A percentile compares a stretch with the other conserved stretches of the same genome.
Evolutionary conservation across 805 yeast genomes (phyloP).

Genomic region (Kodamaea sagamina): DNA sequence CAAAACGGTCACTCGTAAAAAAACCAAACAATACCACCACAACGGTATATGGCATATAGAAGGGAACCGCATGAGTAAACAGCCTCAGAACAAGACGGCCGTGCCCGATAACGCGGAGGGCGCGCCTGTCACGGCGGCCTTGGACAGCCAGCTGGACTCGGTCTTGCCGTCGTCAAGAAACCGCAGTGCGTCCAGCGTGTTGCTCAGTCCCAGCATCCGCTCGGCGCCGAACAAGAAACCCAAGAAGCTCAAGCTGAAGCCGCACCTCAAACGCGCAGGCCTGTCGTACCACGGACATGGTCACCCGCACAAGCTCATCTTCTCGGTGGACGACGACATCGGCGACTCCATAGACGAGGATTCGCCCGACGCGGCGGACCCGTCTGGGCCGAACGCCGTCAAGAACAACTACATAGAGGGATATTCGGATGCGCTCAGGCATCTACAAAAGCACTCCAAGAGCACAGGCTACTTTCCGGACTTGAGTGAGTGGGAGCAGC

Average conservation of each 20-base stretch:
- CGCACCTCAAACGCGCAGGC: conserved; percentile 32
- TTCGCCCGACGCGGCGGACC: conserved; percentile 47
- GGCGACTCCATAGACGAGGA: conserved; percentile 59
- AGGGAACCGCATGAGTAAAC: not conserved
- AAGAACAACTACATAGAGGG: conserved; percentile 61
- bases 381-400: not conserved
- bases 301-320: conserved; percentile 41
- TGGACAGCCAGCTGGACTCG: not conserved
- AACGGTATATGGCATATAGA: not conserved
- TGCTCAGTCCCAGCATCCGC: conserved; percentile 19
- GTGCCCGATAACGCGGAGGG: not conserved
- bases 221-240: conserved; percentile 12
- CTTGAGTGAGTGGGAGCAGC: conserved; percentile 7
- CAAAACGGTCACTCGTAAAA: not conserved
- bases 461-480: conserved; percentile 14
- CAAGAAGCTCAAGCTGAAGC: conserved; percentile 28
- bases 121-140: not conserved
- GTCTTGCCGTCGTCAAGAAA: conserved; percentile 3
- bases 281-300: conserved; percentile 17
- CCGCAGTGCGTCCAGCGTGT: conserved; percentile 13
- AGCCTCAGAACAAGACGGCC: not conserved
- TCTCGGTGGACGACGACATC: conserved; percentile 82
- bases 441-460: conserved; percentile 25
- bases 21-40: not conserved
- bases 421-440: conserved; percentile 65